Evolutionary conservation across 2,329 filamentous ascomycete genomes (phyloP), one percentile per base, ranked within the genome.

Genomic region (Cercospora brassicicola): DNA sequence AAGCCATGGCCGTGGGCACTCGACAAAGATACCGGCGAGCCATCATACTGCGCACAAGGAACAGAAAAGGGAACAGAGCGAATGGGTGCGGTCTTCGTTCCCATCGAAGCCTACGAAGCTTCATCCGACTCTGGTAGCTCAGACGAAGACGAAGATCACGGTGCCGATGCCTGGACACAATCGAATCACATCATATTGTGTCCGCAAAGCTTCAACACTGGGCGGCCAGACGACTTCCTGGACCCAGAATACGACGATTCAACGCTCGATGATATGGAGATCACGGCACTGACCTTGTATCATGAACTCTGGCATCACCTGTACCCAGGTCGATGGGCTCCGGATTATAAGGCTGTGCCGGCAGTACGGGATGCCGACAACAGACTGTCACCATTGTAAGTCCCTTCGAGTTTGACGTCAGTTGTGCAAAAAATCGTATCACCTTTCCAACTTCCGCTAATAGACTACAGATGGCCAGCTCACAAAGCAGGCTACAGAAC

Each of bases 251-350:
- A 55, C 48, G 48, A 55, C 15, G 48, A 55, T 3, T 23, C 48
- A n/a, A 55, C 23, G 23, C 48, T 55, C 48, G 57, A 60, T 42
- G 57, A 60, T 42, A 60, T 60, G 57, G 31, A 36, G 57, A 36
- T 60, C 15, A 42, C 39, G 18, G 28, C 57, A 4, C 13, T 63
- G 42, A 63, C 60, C 18, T 31, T 63, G 6, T 53, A 33, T 3
- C 60, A 63, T 20, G 60, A 63, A 51, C 7, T 63, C 13, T 31
- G 42, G 42, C 60, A 63, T 33, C 48, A 31, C 13, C 26, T 63
- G 4, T 53, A 51, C 4, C 23, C 26, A 7, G 42, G 60, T 20
- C 33, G 57, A 60, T 60, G 57, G 42, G 48, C 42, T 31, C 42
- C 60, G 6, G 60, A 53, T 3, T 63, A 53, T 23, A 30, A 53